Percentiles rank a stretch among this genome's conserved stretches.
Evolutionary conservation across 2,329 filamentous ascomycete species (phyloP).

Genomic region (Tolypocladium amazonense): DNA sequence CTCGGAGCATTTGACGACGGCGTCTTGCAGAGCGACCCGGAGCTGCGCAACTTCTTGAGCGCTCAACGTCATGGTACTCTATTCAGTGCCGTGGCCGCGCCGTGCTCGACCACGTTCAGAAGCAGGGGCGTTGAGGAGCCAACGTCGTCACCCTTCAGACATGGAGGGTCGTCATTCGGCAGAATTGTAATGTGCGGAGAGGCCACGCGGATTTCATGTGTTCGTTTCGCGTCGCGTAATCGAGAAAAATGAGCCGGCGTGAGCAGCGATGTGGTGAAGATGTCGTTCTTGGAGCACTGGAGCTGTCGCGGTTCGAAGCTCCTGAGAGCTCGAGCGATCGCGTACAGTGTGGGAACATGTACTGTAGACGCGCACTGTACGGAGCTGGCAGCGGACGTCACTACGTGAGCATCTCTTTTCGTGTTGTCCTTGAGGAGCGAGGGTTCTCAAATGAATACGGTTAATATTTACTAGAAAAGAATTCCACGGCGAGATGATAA

Average conservation of each 20-base stretch:
- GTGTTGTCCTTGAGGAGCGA: not conserved
- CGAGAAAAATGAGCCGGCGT: not conserved
- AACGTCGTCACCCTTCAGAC: not conserved
- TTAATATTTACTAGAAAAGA: not conserved
- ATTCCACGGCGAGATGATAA: not conserved
- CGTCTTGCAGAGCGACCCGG: slow-evolving; percentile 67
- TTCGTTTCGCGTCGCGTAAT: not conserved
- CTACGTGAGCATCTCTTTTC: not conserved
- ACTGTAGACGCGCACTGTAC: not conserved
- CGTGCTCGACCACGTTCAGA: not conserved
- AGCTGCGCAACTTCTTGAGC: slow-evolving; percentile 52
- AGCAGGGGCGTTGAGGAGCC: not conserved
- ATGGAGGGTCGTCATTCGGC: not conserved
- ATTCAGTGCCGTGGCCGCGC: not conserved
- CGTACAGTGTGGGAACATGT: not conserved
- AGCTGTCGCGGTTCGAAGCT: not conserved
- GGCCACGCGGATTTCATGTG: not conserved
- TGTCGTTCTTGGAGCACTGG: not conserved
- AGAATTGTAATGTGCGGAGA: not conserved
- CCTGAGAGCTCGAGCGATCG: not conserved
- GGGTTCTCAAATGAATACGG: too few species aligned
- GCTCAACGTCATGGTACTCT: slow-evolving; percentile 38
- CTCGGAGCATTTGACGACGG: slow-evolving; percentile 84
- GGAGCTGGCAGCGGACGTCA: not conserved
- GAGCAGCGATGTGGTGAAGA: not conserved